Percentiles rank a stretch among this genome's conserved stretches.
Conservation (phyloP, 352 stramenopile species). For the Pythium guiyangense region DNA sequence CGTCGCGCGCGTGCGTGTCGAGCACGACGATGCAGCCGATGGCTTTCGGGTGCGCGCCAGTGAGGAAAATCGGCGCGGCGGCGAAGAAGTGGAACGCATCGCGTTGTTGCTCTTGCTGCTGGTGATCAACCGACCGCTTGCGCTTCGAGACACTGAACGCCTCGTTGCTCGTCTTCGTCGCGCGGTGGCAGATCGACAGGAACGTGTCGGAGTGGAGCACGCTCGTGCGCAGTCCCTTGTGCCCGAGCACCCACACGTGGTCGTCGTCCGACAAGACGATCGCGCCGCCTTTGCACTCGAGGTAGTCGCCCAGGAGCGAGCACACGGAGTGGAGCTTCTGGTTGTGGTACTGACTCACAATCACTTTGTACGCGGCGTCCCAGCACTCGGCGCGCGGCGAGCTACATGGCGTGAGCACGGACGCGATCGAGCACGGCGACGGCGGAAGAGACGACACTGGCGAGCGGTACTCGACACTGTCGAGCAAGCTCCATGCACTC, state of each 20-base stretch:
- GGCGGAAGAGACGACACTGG: neutral
- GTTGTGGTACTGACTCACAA: slow-evolving; percentile 69
- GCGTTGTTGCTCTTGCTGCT: slow-evolving; percentile 1
- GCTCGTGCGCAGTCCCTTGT: no score
- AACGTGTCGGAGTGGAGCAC: no score
- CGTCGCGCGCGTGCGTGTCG: slow-evolving; percentile 38
- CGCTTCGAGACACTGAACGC: slow-evolving; percentile 44
- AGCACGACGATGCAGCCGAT: slow-evolving; percentile 62
- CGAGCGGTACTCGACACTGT: neutral
- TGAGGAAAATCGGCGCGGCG: slow-evolving; percentile 37
- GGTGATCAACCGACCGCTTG: slow-evolving; percentile 10
- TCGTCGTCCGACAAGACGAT: slow-evolving; percentile 57
- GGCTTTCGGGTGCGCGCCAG: slow-evolving; percentile 8
- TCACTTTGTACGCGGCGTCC: slow-evolving; percentile 43
- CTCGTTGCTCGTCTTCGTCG: no score
- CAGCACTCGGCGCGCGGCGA: slow-evolving; percentile 16
- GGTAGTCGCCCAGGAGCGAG: slow-evolving; percentile 59
- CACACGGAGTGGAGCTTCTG: slow-evolving; percentile 70
- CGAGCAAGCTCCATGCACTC: no score
- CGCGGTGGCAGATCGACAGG: no score
- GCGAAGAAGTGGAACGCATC: slow-evolving; percentile 60
- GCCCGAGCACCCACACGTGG: slow-evolving; percentile 63
- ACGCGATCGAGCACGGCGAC: slow-evolving; percentile 25
- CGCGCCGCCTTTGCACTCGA: slow-evolving; percentile 60
- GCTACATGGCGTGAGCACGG: slow-evolving; percentile 28